Base-by-base conservation (phyloP, 2,329 filamentous ascomycete genomes). In the Pezizomycotina sp. region DNA sequence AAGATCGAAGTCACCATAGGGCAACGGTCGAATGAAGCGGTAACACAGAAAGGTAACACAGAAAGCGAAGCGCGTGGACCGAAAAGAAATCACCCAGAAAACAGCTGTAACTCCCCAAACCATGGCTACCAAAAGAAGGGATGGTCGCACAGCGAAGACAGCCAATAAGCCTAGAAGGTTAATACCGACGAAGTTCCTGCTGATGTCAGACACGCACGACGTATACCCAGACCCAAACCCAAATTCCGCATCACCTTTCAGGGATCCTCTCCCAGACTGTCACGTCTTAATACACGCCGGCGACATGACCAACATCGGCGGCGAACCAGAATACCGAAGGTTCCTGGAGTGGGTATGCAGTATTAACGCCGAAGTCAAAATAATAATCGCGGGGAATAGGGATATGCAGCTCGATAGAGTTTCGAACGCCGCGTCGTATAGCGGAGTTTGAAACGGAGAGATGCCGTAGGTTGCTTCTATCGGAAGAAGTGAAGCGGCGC, bases 231-330 rank as follows among this genome's bases (percentile, higher is more conserved):
- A 27, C 4, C 25, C 26, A 5, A 9, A 30, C 6, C 12, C 35
- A 6, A 25, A 38, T 10, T 24, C 31, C 13, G 12, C 21, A 6
- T 8, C 14, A 3, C 27, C 16, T 12, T 42, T 48, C 32, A 42
- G 45, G 1, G 24, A 20, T 2, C 47, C 47, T 3, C 63, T 82
- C 1, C 77, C 78, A 0, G 64, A 63, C 15, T 77, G 77, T 24
- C 75, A 84, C 52, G 68, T 84, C 4, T 62, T 84, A 23, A 72
- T 83, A 31, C 77, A 82, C 51, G 77, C 77, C 1, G 77, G 78
- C 4, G 78, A 84, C 52, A 56, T 84, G 46, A 80, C 77, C 2
- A 82, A 81, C 53, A 69, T 76, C 51, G 77, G 78, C 8, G 73
- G 55, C 18, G 52, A 57, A n/a, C 35, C 49, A 3, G 62, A 68